Evolutionary conservation across 2,329 filamentous ascomycete genomes (phyloP).

Genomic region (Diaporthe sp.): DNA sequence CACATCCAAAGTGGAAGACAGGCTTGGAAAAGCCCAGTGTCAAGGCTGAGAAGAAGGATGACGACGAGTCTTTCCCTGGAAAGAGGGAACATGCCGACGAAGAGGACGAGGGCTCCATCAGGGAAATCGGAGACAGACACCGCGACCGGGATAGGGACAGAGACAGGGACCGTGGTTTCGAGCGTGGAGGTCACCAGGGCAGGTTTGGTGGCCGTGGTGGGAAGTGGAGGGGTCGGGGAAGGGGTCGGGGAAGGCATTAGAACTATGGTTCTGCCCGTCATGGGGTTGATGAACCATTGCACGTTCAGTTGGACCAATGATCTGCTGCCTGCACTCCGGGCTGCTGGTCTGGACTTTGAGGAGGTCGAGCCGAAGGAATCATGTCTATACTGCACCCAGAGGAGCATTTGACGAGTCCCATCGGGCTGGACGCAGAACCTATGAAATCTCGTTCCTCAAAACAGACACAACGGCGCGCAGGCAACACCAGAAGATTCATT

Average conservation of each 20-base stretch:
- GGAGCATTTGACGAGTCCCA: neutral
- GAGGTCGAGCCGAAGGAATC: slow-evolving; percentile 56
- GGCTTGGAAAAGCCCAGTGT: slow-evolving; percentile 82
- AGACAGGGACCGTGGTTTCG: slow-evolving; percentile 45
- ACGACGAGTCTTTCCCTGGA: slow-evolving; percentile 66
- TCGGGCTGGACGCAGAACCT: neutral
- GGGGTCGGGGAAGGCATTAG: slow-evolving; percentile 45
- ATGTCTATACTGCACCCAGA: neutral
- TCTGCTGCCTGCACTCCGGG: slow-evolving; percentile 61
- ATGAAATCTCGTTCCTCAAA: neutral
- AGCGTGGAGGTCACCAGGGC: slow-evolving; percentile 45
- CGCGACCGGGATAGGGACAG: slow-evolving; percentile 49
- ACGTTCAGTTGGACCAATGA: slow-evolving; percentile 63
- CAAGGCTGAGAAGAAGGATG: slow-evolving; percentile 73
- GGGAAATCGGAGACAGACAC: slow-evolving; percentile 53
- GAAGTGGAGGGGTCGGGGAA: slow-evolving; percentile 47
- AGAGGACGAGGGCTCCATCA: slow-evolving; percentile 48
- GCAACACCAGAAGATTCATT: no score
- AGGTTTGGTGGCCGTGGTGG: slow-evolving; percentile 51
- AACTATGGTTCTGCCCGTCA: neutral
- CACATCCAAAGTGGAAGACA: slow-evolving; percentile 85
- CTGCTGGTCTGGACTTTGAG: slow-evolving; percentile 59
- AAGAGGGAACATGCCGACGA: slow-evolving; percentile 47
- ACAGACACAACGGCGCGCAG: no score
- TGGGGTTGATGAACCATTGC: slow-evolving; percentile 53